A percentile compares a stretch with the other conserved stretches of the same genome.
These are phyloP conservation scores for Acacia acuminata DNA, from an alignment of 306 rosid species.

Conservation along the genomic window DNA sequence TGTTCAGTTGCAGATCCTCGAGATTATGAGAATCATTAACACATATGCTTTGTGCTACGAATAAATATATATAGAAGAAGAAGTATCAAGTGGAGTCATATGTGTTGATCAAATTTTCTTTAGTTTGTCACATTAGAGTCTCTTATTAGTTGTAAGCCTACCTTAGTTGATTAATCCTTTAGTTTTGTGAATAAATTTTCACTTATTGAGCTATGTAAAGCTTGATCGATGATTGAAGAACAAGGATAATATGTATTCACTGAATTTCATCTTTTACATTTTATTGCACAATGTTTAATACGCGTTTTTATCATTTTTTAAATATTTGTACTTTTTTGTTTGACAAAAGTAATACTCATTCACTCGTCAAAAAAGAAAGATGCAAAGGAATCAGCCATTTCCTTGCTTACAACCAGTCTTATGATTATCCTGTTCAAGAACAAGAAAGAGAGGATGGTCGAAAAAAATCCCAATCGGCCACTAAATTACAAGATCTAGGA, in stretches of 20 bases:
- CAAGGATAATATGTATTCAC: not conserved
- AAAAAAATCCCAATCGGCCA: too few relatives aligned
- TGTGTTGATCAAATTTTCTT: not conserved
- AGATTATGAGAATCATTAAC: not conserved
- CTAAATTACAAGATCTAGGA: too few relatives aligned
- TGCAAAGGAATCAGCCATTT: too few relatives aligned
- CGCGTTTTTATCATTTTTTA: not conserved
- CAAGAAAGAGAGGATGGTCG: too few relatives aligned
- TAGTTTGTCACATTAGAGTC: not conserved
- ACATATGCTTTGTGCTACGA: not conserved
- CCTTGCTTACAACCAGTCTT: too few relatives aligned
- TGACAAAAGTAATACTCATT: too few relatives aligned
- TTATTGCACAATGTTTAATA: not conserved
- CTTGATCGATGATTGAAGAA: not conserved
- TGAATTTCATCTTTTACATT: not conserved
- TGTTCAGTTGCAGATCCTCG: not conserved
- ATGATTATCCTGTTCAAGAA: too few relatives aligned
- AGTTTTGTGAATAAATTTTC: not conserved
- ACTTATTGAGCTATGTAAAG: not conserved
- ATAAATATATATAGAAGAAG: not conserved
- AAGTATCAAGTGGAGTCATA: not conserved
- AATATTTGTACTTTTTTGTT: not conserved
- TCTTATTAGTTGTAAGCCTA: not conserved
- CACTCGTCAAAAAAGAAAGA: too few relatives aligned
- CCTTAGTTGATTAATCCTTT: not conserved